Base-by-base conservation (phyloP, 805 yeast genomes). In the Lipomyces sp. region DNA sequence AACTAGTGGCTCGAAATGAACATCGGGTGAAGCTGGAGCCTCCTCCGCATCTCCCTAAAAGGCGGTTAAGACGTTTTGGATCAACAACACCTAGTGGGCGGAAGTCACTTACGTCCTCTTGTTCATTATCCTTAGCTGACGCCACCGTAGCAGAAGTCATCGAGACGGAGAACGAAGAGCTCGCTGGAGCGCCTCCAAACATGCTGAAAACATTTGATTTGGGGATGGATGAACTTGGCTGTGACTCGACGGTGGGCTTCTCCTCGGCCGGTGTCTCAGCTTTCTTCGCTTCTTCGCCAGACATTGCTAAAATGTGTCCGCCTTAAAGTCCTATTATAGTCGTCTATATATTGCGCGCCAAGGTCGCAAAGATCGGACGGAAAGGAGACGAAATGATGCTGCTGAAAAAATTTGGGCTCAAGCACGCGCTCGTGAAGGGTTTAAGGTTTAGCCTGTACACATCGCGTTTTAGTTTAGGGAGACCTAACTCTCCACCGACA, bases 1-100 rank as follows among this genome's bases (percentile, higher is more conserved):
- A 69, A 95, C 98, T 71, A 95, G 82, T 61, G 99, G 99, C 82
- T 94, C 98, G 75, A 95, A 95, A 79, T 95, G 97, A 69, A 95
- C 94, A 74, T 90, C 92, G 64, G 87, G 89, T 71, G 87, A 87
- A 75, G 87, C 93, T 72, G 84, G 89, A 4, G 80, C 87, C 67
- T 82, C 89, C 29, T 85, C 88, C 6, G 48, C 54, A 33, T 85
- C 90, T 24, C 80, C 84, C 32, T 79, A 50, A 51, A 10, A 32
- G 13, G 11, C 71, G 70, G 64, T 56, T 76, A 77, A 68, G 70
- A 34, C 72, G 70, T 34, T 70, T 72, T 45, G 75, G 73, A 8
- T 76, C 71, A 42, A 42, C 18, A 4, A 15, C 18, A 2, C 18
- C 29, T 15, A 13, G 3, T n/a, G 24, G 4, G 15, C 48, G 2